Percentiles rank a stretch among this genome's conserved stretches.
These are phyloP conservation scores for Myriosclerotinia curreyana DNA, from an alignment of 2,329 filamentous ascomycete genomes.

Conservation along the genomic window DNA sequence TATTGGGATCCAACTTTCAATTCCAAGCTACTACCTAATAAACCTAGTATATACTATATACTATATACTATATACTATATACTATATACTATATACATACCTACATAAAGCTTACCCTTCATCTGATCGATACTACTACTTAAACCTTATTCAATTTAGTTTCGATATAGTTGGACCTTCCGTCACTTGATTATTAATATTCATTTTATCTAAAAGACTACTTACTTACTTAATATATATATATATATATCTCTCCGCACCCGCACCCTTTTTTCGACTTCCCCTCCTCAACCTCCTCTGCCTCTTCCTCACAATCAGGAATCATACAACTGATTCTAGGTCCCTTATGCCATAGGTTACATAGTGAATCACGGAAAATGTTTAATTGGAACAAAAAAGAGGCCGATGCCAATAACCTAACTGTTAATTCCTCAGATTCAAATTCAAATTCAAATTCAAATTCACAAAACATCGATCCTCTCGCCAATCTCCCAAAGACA, in stretches of 20 bases:
- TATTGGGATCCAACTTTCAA: no score
- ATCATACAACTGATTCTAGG: not conserved
- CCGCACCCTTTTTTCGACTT: no score
- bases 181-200: not conserved
- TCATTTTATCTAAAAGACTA: constrained; percentile 4
- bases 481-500: constrained; percentile 29
- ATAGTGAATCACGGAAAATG: constrained; percentile 18
- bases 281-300: no score
- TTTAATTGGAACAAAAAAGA: constrained; percentile 25
- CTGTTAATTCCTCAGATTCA: constrained; percentile 10
- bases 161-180: not conserved
- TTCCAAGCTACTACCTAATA: no score
- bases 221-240: not conserved
- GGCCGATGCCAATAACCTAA: constrained; percentile 13
- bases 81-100: no score
- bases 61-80: no score
- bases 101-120: no score
- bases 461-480: constrained; percentile 24
- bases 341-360: not conserved
- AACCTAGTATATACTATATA: no score
- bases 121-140: no score
- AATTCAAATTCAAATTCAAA: constrained; percentile 13
- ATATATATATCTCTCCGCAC: not conserved
- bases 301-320: not conserved
- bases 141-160: not conserved